Base-by-base conservation (phyloP, 2,329 filamentous ascomycete genomes). In the Stachybotrys chartarum region DNA sequence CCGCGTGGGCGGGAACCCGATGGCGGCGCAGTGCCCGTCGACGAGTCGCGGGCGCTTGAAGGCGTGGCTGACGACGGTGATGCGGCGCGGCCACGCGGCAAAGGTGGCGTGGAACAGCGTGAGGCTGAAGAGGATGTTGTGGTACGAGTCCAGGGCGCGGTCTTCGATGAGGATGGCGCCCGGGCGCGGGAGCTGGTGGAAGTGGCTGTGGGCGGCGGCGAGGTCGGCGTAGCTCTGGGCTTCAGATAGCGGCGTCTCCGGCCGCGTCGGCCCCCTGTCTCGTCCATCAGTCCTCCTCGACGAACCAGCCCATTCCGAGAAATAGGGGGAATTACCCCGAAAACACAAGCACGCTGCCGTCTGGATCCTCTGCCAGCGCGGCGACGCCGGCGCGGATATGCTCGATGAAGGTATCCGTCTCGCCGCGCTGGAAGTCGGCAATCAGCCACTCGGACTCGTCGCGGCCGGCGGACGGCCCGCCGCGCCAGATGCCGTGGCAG, bases 61-160 rank as follows among this genome's bases (percentile, higher is more conserved):
- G 6, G 72, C 81, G 64, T 90, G 86, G 60, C 84, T 86, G 46
- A 91, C 74, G 18, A 91, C 74, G 17, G 82, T 87, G 16, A 91
- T 64, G 6, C 69, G 72, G 1, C 54, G 52, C 0, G 87, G 87
- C 78, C 85, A 90, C 10, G 39, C 39, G 7, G 67, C 62, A 1
- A 72, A 71, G 11, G 61, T 63, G 44, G 66, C 58, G 58, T 73
- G 72, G 64, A 82, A 84, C 42, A 72, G 66, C 16, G 76, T 62
- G 3, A 96, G 75, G 12, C 87, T 87, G 67, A 92, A 91, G 16
- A 96, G 72, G 6, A 96, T 73, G 66, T 96, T 96, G 66, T 91
- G 86, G 65, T 90, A 93, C 1, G 88, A 93, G 70, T 97, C 92
- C 1, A 93, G 84, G 0, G 92, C 90, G 54, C 81, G 78, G 8